phyloP scores from a whole-genome alignment of 768 basidiomycete genomes.

The Tulasnella sp. region DNA sequence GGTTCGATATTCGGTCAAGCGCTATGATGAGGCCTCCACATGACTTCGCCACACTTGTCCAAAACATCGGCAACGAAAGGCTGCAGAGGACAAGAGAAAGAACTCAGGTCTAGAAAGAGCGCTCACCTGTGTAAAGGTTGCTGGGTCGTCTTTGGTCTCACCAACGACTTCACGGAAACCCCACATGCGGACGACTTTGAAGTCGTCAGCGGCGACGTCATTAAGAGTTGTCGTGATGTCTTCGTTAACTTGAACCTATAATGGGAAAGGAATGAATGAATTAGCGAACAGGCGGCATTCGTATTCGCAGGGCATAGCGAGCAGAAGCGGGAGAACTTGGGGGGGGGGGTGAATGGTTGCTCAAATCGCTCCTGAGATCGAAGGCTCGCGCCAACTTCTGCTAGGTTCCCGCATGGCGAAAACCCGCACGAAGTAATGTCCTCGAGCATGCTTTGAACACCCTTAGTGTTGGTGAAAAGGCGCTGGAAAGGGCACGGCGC shows the following conservation, averaged over 20 bases:
- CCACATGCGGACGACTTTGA: conserved; percentile 34
- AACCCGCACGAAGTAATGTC: neutral
- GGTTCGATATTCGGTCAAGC: no score
- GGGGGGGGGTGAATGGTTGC: no score
- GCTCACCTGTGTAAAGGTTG: conserved; percentile 30
- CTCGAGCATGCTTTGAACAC: neutral
- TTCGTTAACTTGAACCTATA: conserved; percentile 23
- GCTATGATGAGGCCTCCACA: neutral
- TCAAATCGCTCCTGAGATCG: neutral
- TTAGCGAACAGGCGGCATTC: neutral
- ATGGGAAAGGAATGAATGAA: neutral
- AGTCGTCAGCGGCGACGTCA: conserved; percentile 5
- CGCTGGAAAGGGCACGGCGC: neutral
- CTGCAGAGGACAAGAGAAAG: neutral
- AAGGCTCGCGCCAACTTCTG: neutral
- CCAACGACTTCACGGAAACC: conserved; percentile 32
- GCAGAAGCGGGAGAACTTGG: neutral
- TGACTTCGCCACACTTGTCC: neutral
- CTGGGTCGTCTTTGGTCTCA: neutral
- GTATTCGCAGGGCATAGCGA: neutral
- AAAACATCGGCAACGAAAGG: neutral
- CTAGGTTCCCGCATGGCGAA: no score
- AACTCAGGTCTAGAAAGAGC: neutral
- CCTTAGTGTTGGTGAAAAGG: neutral
- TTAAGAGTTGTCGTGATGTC: conserved; percentile 31